Percentiles rank a stretch among this genome's conserved stretches.
Evolutionary conservation across 352 stramenopile genomes (phyloP).

Genomic region (Pythium plurisporium): DNA sequence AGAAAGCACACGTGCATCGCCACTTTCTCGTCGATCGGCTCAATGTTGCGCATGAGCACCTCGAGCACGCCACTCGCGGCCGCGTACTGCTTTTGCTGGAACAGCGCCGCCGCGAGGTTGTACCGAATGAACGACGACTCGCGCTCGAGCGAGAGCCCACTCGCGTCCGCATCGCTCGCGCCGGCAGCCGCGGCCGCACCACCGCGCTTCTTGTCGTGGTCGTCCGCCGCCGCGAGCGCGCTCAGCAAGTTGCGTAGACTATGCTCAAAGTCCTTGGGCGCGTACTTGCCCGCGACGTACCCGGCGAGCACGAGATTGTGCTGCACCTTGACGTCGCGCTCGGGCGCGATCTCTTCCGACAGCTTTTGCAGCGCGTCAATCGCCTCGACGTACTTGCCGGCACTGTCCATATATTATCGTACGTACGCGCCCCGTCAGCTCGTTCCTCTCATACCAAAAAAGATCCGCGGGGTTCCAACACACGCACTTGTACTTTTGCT

Average conservation of each 20-base stretch:
- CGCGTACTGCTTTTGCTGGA: slow-evolving; percentile 89
- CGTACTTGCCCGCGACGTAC: slow-evolving; percentile 58
- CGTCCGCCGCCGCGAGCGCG: slow-evolving; percentile 26
- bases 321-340: slow-evolving; percentile 78
- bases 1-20: slow-evolving; percentile 93
- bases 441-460: neutral
- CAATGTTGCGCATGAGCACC: slow-evolving; percentile 84
- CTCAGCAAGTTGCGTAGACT: slow-evolving; percentile 60
- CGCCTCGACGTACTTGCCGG: slow-evolving; percentile 81
- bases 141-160: slow-evolving; percentile 66
- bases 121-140: slow-evolving; percentile 88
- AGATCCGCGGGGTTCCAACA: neutral
- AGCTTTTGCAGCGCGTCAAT: slow-evolving; percentile 83
- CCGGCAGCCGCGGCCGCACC: slow-evolving; percentile 9
- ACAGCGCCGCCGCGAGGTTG: slow-evolving; percentile 86
- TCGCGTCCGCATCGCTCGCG: neutral
- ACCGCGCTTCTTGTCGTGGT: slow-evolving; percentile 42
- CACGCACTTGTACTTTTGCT: slow-evolving; percentile 86
- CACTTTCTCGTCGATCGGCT: slow-evolving; percentile 88
- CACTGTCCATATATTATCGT: slow-evolving; percentile 45
- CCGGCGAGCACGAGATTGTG: slow-evolving; percentile 78
- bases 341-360: slow-evolving; percentile 68
- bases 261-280: slow-evolving; percentile 66
- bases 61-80: slow-evolving; percentile 83
- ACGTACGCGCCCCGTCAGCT: too few species aligned